phyloP scores from a whole-genome alignment of 352 stramenopile genomes.

The Phytophthora hybrid region DNA sequence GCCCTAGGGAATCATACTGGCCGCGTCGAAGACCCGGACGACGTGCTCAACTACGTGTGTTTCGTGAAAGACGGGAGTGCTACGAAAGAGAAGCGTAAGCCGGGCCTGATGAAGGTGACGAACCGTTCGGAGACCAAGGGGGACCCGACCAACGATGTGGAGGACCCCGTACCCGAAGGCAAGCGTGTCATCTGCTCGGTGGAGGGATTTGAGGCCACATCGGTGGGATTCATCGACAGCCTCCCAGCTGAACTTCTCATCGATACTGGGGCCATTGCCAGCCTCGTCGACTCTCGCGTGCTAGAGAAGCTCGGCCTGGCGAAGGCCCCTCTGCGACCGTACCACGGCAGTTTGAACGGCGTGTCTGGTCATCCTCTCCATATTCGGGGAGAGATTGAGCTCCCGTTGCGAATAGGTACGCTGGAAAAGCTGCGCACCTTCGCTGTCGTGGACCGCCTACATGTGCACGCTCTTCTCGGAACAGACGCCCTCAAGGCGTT shows the following conservation, averaged over 20 bases:
- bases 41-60: not conserved
- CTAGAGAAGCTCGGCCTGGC: no score
- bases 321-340: no score
- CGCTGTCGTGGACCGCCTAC: not conserved
- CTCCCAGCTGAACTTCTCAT: no score
- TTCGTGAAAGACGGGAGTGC: not conserved
- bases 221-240: no score
- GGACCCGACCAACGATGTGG: not conserved
- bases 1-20: not conserved
- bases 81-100: not conserved
- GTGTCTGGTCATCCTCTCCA: not conserved
- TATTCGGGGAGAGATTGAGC: not conserved
- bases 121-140: not conserved
- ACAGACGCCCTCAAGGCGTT: not conserved
- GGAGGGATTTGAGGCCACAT: no score
- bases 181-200: no score
- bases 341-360: no score
- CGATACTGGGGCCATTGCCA: no score
- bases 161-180: no score
- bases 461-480: not conserved
- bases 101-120: not conserved
- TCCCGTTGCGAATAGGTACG: not conserved
- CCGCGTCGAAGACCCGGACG: not conserved
- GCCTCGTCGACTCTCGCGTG: no score
- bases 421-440: not conserved